Evolutionary conservation across 2,329 filamentous ascomycete species (phyloP), one percentile per base, ranked within the genome.

Genomic region (Tolypocladium ophioglossoides): DNA sequence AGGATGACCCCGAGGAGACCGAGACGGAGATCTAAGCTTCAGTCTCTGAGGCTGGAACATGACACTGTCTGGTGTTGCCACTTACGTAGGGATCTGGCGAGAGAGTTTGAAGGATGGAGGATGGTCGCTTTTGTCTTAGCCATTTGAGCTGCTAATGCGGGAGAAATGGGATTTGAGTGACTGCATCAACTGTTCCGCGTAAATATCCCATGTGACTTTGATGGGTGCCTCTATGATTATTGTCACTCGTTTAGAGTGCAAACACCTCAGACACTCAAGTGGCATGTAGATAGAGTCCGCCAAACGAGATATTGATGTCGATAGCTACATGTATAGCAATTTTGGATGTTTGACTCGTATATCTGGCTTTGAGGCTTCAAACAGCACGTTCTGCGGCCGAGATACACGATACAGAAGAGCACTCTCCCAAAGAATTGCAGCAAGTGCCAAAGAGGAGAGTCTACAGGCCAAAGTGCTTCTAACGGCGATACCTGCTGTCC

Each of bases 1-100:
- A 52, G 16, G 37, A 27, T 14, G 60, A 65, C 24, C 56, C 56
- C 6, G 60, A 61, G 22, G 55, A 59, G 50, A 35, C 49, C 8
- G 54, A 55, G 30, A 24, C 5, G 6, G 47, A 46, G 46, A 22
- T 3, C 47, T 37, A 27, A 44, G 27, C 16, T 14, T 44, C 35
- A 9, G 37, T 2, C 16, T 32, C 18, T 11, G 49, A 11, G 11
- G 22, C 35, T 12, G 22, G 12, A 27, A 30, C 18, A 7, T 40
- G 49, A 14, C 2, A n/a, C 14, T 18, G 5, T n/a, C 24, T 46
- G 16, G 27, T 10, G 30, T n/a, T n/a, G n/a, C 7, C 9, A 7
- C 10, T 8, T 27, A 48, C 9, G 9, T 10, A 20, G 18, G 18
- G 18, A 14, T 3, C 4, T 34, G 16, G 20, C 9, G 18, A n/a